Base-by-base conservation (phyloP, 2,329 filamentous ascomycete genomes). In the Endothia cerciana region DNA sequence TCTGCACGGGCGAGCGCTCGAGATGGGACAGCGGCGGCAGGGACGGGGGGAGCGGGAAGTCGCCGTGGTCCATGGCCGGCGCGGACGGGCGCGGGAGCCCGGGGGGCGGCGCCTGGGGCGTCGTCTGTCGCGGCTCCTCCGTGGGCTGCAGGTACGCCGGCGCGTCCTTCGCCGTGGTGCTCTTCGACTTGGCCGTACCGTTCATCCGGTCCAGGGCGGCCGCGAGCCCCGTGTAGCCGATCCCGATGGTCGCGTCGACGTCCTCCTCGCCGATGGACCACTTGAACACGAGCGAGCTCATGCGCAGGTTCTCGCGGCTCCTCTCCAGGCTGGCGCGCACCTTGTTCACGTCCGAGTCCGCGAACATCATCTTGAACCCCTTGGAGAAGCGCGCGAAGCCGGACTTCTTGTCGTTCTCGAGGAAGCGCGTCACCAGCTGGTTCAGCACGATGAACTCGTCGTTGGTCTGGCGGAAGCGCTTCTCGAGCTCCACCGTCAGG, bases 151-250 rank as follows among this genome's bases (percentile, higher is more conserved):
- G 47, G 2, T 30, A 33, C 25, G 41, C 28, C 15, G 25, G 47
- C 6, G 53, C 28, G 8, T 33, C 38, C 19, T 36, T n/a, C 2
- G 38, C 71, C 28, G 71, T 60, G 2, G 68, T 30, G 60, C 69
- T 66, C 59, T 40, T 62, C 7, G 51, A 19, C 28, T 25, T 41
- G 43, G 15, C 15, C 19, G 6, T 47, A 17, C 62, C 60, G 55
- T 67, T 62, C 68, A 86, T 76, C 64, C 83, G 80, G 55, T 89
- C 85, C 13, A 91, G 81, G 3, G 88, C 88, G 11, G 88, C 88
- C 0, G 86, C 85, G 8, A 91, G 81, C 4, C 87, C 87, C 1
- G 87, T 88, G 72, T 89, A 91, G 53, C 89, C 89, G 56, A 90
- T 89, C 22, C 87, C 87, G 51, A 86, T 82, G 15, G 86, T 82